Evolutionary conservation across 106 monocot genomes (phyloP).

Genomic region (Acorus calamus): DNA sequence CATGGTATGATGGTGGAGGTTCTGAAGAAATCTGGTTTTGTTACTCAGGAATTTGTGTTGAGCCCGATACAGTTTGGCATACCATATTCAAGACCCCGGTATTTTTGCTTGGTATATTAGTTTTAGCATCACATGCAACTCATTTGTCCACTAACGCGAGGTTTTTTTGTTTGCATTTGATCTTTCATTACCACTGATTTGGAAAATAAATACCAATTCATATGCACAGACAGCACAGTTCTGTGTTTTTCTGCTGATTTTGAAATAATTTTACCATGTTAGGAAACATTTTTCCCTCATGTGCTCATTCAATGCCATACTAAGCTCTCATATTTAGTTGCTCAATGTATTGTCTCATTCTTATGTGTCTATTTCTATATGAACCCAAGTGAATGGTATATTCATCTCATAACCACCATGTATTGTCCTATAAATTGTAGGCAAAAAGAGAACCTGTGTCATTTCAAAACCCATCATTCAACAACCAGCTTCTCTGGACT

Average conservation of each 20-base stretch:
- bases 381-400: not conserved
- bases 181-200: too few species aligned
- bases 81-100: slow-evolving; percentile 94
- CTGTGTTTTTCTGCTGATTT: too few species aligned
- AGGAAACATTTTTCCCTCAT: too few species aligned
- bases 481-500: slow-evolving; percentile 34
- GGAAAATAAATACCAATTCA: too few species aligned
- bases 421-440: slow-evolving; percentile 21
- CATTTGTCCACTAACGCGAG: too few species aligned
- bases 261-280: too few species aligned
- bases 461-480: slow-evolving; percentile 40
- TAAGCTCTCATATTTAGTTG: too few species aligned
- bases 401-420: not conserved
- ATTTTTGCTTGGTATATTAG: slow-evolving; percentile 77
- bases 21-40: slow-evolving; percentile 45
- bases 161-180: too few species aligned
- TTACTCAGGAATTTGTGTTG: slow-evolving; percentile 73
- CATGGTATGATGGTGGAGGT: slow-evolving; percentile 56
- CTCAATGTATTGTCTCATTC: too few species aligned
- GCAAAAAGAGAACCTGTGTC: slow-evolving; percentile 70
- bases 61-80: slow-evolving; percentile 85
- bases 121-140: not conserved
- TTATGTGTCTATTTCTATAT: not conserved
- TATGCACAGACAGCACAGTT: too few species aligned
- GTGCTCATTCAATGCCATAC: too few species aligned